Evolutionary conservation across 2,329 filamentous ascomycete species (phyloP).

Genomic region (Penicillium crustosum): DNA sequence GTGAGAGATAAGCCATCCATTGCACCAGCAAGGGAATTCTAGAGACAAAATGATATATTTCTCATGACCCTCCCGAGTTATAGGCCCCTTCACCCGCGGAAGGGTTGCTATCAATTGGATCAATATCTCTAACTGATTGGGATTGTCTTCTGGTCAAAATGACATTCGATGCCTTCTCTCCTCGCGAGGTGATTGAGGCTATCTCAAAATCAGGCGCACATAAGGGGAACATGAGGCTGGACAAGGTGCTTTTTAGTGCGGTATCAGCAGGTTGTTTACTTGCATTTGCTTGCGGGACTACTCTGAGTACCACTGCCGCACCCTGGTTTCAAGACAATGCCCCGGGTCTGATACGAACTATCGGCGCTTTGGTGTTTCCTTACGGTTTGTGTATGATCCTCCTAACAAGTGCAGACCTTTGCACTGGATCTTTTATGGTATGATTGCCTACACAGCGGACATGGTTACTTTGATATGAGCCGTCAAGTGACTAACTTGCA

Average conservation of each 20-base stretch:
- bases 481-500: neutral
- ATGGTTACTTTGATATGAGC: neutral
- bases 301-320: slow-evolving; percentile 47
- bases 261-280: slow-evolving; percentile 55
- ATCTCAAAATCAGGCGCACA: slow-evolving; percentile 51
- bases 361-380: slow-evolving; percentile 50
- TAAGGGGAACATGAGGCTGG: slow-evolving; percentile 54
- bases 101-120: neutral
- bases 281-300: slow-evolving; percentile 52
- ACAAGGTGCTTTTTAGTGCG: slow-evolving; percentile 55
- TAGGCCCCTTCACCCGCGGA: no score
- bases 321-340: slow-evolving; percentile 53
- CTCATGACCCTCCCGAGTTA: no score
- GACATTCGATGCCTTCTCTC: slow-evolving; percentile 46
- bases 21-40: neutral
- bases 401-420: slow-evolving; percentile 52
- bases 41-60: no score
- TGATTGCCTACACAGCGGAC: neutral
- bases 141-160: slow-evolving; percentile 1
- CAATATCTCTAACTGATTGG: neutral
- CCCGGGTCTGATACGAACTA: slow-evolving; percentile 49
- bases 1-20: neutral
- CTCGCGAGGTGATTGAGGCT: slow-evolving; percentile 52
- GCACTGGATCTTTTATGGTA: slow-evolving; percentile 50
- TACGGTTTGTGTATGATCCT: slow-evolving; percentile 53